Evolutionary conservation across 768 basidiomycete species (phyloP), one percentile per base, ranked within the genome.

Genomic region (Collybia sordida): DNA sequence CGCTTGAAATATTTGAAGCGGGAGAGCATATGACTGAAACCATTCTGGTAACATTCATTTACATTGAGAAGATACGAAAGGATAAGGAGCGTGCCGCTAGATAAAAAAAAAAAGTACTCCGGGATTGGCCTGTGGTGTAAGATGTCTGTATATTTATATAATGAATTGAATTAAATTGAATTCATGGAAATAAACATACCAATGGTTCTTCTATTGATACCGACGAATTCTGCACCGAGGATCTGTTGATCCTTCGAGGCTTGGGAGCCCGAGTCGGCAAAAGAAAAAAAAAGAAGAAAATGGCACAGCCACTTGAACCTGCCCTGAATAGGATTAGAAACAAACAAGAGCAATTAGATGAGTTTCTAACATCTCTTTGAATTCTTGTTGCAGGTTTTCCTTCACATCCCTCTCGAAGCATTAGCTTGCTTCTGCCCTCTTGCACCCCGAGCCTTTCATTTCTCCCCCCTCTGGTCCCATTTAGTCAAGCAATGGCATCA

Each of bases 351-450:
- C 46, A 53, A 58, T 53, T 15, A 51, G 44, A 46, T 49, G 34
- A 45, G 43, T 39, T 47, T 55, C 51, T 42, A 22, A 28, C n/a
- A 22, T 46, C 23, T 46, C 18, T 24, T 28, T 15, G n/a, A 6
- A 40, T n/a, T 24, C 21, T 21, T 9, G 17, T 27, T 37, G 8
- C 17, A 4, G 22, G 36, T 11, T 42, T 41, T 34, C 27, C 22
- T 49, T 42, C 24, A 27, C 28, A 46, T 31, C 61, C 63, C 58
- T 61, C 62, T 62, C 73, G 86, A 89, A 83, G 86, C 86, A 89
- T 89, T 88, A 84, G 71, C 71, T 89, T 89, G 86, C 85, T 87
- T 89, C 71, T 89, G 87, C 86, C 85, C 86, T 88, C 80, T 53
- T 64, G 63, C 66, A 60, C 65, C 58, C 57, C 63, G 59, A 63